Evolutionary conservation across 1,284 basidiomycete species (phyloP), one percentile per base, ranked within the genome.

Genomic region (Ganoderma sinense): DNA sequence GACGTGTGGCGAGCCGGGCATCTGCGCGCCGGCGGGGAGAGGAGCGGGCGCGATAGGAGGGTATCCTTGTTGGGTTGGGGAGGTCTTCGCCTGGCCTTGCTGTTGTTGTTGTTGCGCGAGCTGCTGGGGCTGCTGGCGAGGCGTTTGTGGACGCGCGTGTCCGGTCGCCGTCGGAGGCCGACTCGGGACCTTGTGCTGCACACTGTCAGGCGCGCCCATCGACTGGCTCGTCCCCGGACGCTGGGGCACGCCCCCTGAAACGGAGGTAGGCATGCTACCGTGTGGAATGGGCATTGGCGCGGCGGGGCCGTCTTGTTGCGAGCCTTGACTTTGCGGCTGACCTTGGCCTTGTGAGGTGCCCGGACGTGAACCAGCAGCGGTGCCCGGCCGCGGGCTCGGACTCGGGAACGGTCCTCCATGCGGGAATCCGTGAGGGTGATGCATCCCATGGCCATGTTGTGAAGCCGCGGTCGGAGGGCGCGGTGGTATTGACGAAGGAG

Each of bases 31-130:
- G 5, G 65, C 53, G 20, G 39, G 29, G 10, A 71, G 66, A 8
- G 78, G 78, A 0, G 78, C 76, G 5, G 76, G 76, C 23, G 78
- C 77, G 71, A 77, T 78, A 7, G 76, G 75, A 59, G 76, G 62
- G 62, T 75, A 78, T 1, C 75, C 58, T 64, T 70, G 73, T 41
- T 72, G 71, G 0, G 72, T 73, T 16, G 74, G 74, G n/a, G 72
- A 73, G n/a, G 69, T 60, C 62, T 67, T 73, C 64, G 53, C 43
- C 48, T 73, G 55, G 18, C 8, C 2, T 39, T 69, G 70, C 56
- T 72, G 71, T 43, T 72, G 74, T 36, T 72, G 75, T 45, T 75
- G 74, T 14, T 65, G 68, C 5, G 39, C 59, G 20, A 63, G 59
- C 40, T 74, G 71, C 60, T 75, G 68, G 0, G 58, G 29, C 18